A percentile compares a stretch with the other conserved stretches of the same genome.
phyloP scores from a whole-genome alignment of 495 filamentous ascomycete species.

The Hamigera avellanea region DNA sequence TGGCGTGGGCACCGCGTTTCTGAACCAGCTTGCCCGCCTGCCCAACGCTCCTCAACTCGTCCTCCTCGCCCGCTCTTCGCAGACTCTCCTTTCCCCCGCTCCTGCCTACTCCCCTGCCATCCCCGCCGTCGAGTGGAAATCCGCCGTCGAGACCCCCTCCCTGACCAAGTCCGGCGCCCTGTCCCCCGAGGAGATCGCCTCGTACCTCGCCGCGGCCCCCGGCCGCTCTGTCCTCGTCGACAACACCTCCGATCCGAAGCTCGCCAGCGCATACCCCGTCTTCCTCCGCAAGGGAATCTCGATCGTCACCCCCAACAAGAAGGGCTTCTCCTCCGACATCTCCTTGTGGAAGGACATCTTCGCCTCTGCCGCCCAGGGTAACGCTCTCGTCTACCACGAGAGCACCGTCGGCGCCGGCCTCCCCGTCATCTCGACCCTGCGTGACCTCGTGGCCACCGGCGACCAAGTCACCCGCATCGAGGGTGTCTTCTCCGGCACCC shows the following conservation, averaged over 20 bases:
- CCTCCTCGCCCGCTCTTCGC: conserved; percentile 70
- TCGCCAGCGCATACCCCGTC: conserved; percentile 67
- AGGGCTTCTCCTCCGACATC: conserved; percentile 73
- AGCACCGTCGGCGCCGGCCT: conserved; percentile 85
- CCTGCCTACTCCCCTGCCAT: conserved; percentile 37
- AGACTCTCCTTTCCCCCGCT: conserved; percentile 51
- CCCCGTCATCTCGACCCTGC: conserved; percentile 81
- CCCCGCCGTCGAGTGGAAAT: conserved; percentile 38
- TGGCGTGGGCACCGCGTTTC: conserved; percentile 85
- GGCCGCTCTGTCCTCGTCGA: conserved; percentile 73
- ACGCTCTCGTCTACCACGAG: conserved; percentile 83
- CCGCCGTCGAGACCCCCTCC: conserved; percentile 42
- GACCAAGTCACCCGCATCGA: conserved; percentile 82
- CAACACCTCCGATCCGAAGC: conserved; percentile 77
- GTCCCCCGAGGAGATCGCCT: conserved; percentile 51
- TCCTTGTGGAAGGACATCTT: conserved; percentile 78
- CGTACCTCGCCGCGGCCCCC: conserved; percentile 59
- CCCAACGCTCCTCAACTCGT: conserved; percentile 57
- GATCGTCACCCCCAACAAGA: conserved; percentile 95
- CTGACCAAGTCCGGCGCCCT: conserved; percentile 40
- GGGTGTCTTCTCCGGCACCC: conserved; percentile 92
- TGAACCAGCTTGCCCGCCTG: conserved; percentile 61
- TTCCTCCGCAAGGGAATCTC: conserved; percentile 71
- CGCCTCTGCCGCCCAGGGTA: conserved; percentile 42
- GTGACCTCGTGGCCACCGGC: conserved; percentile 80